A percentile compares a stretch with the other conserved stretches of the same genome.
Conservation (phyloP, 2,329 filamentous ascomycete species). For the Cercospora citrullina region DNA sequence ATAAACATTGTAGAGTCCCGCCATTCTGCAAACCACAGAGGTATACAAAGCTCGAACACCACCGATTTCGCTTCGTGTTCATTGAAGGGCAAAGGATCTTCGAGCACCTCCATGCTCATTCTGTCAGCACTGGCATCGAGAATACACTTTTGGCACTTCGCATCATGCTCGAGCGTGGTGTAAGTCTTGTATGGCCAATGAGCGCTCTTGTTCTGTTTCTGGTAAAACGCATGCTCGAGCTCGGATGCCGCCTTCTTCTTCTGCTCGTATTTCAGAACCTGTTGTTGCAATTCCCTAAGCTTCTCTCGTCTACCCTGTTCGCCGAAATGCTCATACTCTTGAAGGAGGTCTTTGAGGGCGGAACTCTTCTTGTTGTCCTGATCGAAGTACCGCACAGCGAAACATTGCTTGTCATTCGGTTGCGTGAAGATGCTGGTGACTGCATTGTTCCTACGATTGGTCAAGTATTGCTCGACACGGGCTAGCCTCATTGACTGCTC, state of each 20-base stretch:
- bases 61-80: constrained; percentile 43
- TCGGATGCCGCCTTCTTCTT: constrained; percentile 6
- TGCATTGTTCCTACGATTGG: constrained; percentile 26
- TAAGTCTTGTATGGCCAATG: not conserved
- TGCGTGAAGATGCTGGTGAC: not conserved
- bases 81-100: constrained; percentile 51
- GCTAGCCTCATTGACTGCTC: constrained; percentile 54
- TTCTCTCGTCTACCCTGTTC: not conserved
- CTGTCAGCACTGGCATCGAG: constrained; percentile 39
- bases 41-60: constrained; percentile 55
- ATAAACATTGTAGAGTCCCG: constrained; percentile 43
- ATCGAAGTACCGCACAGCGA: constrained; percentile 52
- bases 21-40: constrained; percentile 50
- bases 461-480: constrained; percentile 53
- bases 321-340: not conserved
- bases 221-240: not conserved
- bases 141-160: constrained; percentile 50
- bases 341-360: not conserved
- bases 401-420: constrained; percentile 2
- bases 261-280: not conserved
- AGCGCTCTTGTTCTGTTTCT: not conserved
- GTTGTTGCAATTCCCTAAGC: not conserved
- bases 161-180: not conserved
- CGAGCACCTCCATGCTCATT: constrained; percentile 51
- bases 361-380: constrained; percentile 19